Base-by-base conservation (phyloP, 495 filamentous ascomycete species). In the Xylaria intraflava region DNA sequence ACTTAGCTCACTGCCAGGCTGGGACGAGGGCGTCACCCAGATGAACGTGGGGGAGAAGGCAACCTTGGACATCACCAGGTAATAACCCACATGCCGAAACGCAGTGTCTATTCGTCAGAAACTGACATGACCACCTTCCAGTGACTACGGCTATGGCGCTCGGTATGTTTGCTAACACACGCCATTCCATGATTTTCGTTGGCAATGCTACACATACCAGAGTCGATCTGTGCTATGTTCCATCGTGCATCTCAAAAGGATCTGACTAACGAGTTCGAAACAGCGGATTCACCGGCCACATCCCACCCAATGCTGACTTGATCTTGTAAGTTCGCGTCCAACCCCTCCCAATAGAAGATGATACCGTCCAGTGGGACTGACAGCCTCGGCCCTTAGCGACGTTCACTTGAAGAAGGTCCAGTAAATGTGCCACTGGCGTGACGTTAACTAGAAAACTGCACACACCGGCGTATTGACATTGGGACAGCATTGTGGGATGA, bases 11-110 rank as follows among this genome's bases (percentile, higher is more conserved):
- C 22, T 31, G 39, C 40, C 62, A 90, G 89, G 89, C 41, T 95
- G 89, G 89, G 89, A 95, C 56, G 83, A 91, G 75, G 89, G 86
- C 53, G 88, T 95, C 26, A 70, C 79, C 20, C 72, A 81, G 55
- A 92, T 95, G 87, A 83, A 76, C 57, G 72, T 89, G 9, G 89
- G 89, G 57, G 88, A 94, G 76, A 86, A 84, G 69, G 83, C 87
- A 22, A 84, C 83, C 16, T 71, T 95, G 55, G 87, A 83, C 30
- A 93, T 93, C 58, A 77, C 81, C 24, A 78, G 80, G 89, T 91
- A 76, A 6, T 66, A 83, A 70, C 20, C 20, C n/a, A 26, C n/a
- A 16, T 39, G 19, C 19, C 8, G 27, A 14, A 49, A 22, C 49
- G 39, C n/a, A 19, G 3, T 42, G 16, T 22, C 29, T 16, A 24